Evolutionary conservation across 805 yeast genomes (phyloP).

Genomic region (Ogataea pilisensis): DNA sequence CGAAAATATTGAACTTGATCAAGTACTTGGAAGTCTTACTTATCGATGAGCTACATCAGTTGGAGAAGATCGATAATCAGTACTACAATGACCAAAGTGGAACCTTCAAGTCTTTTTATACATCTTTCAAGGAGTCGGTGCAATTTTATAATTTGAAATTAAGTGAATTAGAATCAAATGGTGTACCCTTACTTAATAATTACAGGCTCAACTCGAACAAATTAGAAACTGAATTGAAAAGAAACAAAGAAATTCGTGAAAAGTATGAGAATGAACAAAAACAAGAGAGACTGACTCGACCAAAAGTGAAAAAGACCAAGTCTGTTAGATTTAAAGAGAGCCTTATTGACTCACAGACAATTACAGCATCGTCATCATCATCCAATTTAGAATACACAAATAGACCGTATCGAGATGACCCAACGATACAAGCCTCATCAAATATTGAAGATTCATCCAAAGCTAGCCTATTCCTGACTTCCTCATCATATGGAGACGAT

Average conservation of each 20-base stretch:
- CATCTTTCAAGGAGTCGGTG: background rate
- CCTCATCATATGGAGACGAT: background rate
- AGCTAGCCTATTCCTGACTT: constrained; percentile 6
- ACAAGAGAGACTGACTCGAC: background rate
- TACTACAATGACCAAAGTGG: background rate
- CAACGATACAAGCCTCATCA: background rate
- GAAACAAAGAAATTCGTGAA: background rate
- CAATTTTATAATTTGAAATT: background rate
- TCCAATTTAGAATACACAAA: constrained; percentile 1
- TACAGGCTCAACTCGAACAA: background rate
- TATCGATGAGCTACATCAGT: constrained; percentile 10
- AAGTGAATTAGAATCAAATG: background rate
- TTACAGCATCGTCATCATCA: background rate
- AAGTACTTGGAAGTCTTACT: constrained; percentile 15
- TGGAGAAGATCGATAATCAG: background rate
- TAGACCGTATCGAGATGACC: constrained; percentile 14
- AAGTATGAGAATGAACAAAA: no score
- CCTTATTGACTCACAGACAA: constrained; percentile 16
- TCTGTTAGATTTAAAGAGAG: constrained; percentile 25
- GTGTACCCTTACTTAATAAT: background rate
- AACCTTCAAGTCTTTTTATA: background rate
- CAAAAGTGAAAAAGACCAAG: constrained; percentile 17
- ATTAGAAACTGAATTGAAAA: background rate
- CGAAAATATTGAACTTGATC: constrained; percentile 10
- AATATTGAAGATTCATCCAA: constrained; percentile 1